These are phyloP conservation scores for Allium fistulosum DNA, from an alignment of 106 monocot species.

Conservation along the genomic window DNA sequence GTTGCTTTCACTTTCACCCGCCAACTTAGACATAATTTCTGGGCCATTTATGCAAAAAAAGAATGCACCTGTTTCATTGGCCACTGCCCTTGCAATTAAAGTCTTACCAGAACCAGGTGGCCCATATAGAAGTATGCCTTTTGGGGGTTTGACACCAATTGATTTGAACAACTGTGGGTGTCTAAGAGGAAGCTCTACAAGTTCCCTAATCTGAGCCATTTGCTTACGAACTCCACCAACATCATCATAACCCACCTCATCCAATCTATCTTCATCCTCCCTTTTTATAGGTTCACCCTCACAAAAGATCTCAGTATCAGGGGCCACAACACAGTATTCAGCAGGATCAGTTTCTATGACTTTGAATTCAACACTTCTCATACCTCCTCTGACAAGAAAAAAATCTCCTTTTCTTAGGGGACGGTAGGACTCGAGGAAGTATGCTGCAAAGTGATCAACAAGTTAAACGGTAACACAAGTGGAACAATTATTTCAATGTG, in stretches of 20 bases:
- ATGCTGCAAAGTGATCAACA: slow-evolving; percentile 27
- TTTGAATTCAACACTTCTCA: slow-evolving; percentile 65
- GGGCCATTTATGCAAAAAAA: slow-evolving; percentile 94
- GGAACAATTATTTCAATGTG: not conserved
- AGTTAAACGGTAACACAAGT: not conserved
- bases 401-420: slow-evolving; percentile 55
- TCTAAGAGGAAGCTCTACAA: slow-evolving; percentile 85
- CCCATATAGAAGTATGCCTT: slow-evolving; percentile 85
- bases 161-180: slow-evolving; percentile 95
- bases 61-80: slow-evolving; percentile 90
- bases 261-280: slow-evolving; percentile 56
- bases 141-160: slow-evolving; percentile 93
- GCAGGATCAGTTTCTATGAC: slow-evolving; percentile 54
- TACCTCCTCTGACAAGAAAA: slow-evolving; percentile 56
- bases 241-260: slow-evolving; percentile 72
- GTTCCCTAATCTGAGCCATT: slow-evolving; percentile 91
- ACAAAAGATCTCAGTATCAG: slow-evolving; percentile 58
- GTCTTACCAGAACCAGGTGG: slow-evolving; percentile 97
- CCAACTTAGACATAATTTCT: slow-evolving; percentile 92
- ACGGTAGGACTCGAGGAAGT: slow-evolving; percentile 56
- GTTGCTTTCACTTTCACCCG: slow-evolving; percentile 96
- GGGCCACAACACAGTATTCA: slow-evolving; percentile 54
- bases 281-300: slow-evolving; percentile 58
- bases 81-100: slow-evolving; percentile 84
- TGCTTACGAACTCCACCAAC: slow-evolving; percentile 89